phyloP scores from a whole-genome alignment of 2,329 filamentous ascomycete genomes.

The Lecanoromycetidae sp. region DNA sequence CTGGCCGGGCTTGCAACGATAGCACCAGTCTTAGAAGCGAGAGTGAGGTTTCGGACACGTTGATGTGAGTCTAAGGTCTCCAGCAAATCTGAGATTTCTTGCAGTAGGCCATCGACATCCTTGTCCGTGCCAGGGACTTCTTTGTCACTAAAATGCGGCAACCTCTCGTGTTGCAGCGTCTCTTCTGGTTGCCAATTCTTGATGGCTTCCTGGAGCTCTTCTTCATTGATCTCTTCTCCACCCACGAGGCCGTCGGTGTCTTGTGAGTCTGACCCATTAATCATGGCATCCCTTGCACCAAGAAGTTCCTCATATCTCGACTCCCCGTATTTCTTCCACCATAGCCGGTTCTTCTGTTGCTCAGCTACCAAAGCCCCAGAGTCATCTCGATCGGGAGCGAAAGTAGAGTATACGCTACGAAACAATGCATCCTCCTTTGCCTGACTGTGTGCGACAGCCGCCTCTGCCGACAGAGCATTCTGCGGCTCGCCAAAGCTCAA shows the following conservation, averaged over 20 bases:
- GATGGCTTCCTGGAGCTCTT: slow-evolving; percentile 34
- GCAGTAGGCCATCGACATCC: slow-evolving; percentile 40
- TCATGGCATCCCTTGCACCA: slow-evolving; percentile 12
- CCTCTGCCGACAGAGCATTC: slow-evolving; percentile 22
- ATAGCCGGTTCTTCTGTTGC: slow-evolving; percentile 32
- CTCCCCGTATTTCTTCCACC: slow-evolving; percentile 34
- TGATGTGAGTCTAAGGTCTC: slow-evolving; percentile 52
- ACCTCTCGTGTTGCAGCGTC: slow-evolving; percentile 20
- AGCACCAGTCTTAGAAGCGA: slow-evolving; percentile 28
- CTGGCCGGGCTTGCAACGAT: slow-evolving; percentile 35
- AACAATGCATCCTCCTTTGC: slow-evolving; percentile 26
- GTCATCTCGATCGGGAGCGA: slow-evolving; percentile 37
- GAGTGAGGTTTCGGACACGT: slow-evolving; percentile 43
- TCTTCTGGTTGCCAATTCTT: slow-evolving; percentile 31
- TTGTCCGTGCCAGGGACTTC: slow-evolving; percentile 28
- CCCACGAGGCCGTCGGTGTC: slow-evolving; percentile 18
- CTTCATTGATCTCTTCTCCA: slow-evolving; percentile 20
- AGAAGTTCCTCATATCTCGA: slow-evolving; percentile 27
- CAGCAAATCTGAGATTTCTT: slow-evolving; percentile 47
- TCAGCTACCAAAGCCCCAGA: slow-evolving; percentile 31
- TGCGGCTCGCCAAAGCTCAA: slow-evolving; percentile 22
- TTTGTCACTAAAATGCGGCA: slow-evolving; percentile 23
- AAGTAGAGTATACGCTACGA: slow-evolving; percentile 36
- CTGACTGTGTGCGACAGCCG: slow-evolving; percentile 18
- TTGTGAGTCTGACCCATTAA: slow-evolving; percentile 22